Evolutionary conservation across 106 monocot species (phyloP).

Genomic region (Phalaenopsis equestris): DNA sequence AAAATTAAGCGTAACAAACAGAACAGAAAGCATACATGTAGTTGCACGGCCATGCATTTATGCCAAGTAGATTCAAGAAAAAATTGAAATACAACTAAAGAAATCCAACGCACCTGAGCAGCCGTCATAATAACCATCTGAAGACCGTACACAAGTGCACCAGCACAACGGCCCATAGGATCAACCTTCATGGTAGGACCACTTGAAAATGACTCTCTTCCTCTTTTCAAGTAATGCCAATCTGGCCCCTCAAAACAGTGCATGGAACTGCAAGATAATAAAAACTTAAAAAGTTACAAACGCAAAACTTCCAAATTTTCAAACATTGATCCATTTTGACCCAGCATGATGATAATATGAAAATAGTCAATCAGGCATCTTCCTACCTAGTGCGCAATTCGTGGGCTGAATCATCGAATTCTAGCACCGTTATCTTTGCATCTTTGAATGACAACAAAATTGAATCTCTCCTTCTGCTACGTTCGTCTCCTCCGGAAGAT

Average conservation of each 20-base stretch:
- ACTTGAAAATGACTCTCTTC: constrained; percentile 79
- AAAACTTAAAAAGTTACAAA: neutral
- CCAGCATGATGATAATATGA: neutral
- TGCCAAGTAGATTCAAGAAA: neutral
- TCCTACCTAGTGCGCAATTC: constrained; percentile 69
- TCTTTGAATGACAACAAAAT: constrained; percentile 70
- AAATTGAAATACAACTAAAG: neutral
- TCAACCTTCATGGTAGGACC: constrained; percentile 79
- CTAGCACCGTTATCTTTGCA: constrained; percentile 75
- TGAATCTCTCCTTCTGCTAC: constrained; percentile 71
- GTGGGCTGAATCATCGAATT: constrained; percentile 71
- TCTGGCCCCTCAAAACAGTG: constrained; percentile 98
- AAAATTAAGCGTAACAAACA: neutral
- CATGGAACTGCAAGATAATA: constrained; percentile 70
- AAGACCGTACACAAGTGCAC: constrained; percentile 68
- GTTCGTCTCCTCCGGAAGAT: constrained; percentile 58
- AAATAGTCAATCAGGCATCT: neutral
- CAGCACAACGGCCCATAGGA: constrained; percentile 77
- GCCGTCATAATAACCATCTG: constrained; percentile 92
- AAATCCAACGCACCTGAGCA: constrained; percentile 55
- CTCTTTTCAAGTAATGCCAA: constrained; percentile 87
- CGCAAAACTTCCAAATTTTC: neutral
- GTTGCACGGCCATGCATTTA: neutral
- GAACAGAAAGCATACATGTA: neutral
- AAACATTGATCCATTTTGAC: neutral